phyloP scores from a whole-genome alignment of 2,329 filamentous ascomycete species.

The Xylaria hypoxylon region DNA sequence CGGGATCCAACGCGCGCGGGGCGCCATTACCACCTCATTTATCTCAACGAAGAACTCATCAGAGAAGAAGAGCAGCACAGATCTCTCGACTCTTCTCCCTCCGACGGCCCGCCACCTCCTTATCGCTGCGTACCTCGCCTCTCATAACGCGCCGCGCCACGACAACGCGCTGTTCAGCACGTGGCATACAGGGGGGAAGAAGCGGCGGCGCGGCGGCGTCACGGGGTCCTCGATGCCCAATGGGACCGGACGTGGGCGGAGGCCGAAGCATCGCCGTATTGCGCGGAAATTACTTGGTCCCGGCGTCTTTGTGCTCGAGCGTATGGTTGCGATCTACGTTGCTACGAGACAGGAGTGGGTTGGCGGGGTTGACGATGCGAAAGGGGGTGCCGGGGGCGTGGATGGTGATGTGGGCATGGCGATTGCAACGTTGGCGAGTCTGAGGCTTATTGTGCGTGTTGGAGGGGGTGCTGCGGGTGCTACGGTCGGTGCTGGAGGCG shows the following conservation, averaged over 20 bases:
- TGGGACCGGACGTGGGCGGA: constrained; percentile 20
- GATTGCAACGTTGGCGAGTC: constrained; percentile 77
- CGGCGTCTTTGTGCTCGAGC: constrained; percentile 80
- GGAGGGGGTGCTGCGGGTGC: constrained; percentile 78
- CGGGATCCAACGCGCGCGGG: constrained; percentile 60
- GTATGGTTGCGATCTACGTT: constrained; percentile 81
- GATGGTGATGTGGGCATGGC: constrained; percentile 71
- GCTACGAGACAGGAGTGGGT: constrained; percentile 71
- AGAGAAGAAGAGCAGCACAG: constrained; percentile 47
- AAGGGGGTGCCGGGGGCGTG: constrained; percentile 54
- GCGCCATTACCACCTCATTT: no score
- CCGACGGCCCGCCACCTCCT: constrained; percentile 80
- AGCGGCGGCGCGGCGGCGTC: constrained; percentile 59
- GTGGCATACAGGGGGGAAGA: constrained; percentile 65
- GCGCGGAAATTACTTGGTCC: constrained; percentile 81
- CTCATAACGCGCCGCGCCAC: constrained; percentile 80
- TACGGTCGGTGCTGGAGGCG: constrained; percentile 68
- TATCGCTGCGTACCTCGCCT: constrained; percentile 82
- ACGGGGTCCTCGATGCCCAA: not conserved
- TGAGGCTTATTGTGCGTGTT: constrained; percentile 76
- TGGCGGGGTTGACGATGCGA: constrained; percentile 51
- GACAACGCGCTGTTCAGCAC: constrained; percentile 83
- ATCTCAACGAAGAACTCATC: no score
- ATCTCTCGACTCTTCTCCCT: constrained; percentile 71
- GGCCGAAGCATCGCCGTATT: constrained; percentile 74